Base-by-base conservation (phyloP, 805 yeast species). In the Metschnikowia hibisci region DNA sequence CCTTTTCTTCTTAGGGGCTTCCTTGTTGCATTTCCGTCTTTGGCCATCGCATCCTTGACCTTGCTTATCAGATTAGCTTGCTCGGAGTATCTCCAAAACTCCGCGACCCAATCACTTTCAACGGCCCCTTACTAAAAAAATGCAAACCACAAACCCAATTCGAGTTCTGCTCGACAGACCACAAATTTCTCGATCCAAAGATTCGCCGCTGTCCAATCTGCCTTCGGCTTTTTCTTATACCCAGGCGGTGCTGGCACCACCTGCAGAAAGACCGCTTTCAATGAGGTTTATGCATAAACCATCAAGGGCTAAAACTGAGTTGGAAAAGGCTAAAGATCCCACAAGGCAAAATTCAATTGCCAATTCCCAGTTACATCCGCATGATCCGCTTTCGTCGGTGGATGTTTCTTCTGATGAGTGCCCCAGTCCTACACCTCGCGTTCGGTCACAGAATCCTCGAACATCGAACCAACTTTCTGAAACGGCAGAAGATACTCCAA, bases 271-370 rank as follows among this genome's bases (percentile, higher is more conserved):
- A 11, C 62, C 67, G 10, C 55, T 60, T 18, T 64, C 70, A 4
- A 54, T 69, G 56, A 58, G 60, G 39, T 61, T 67, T 45, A 61
- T 69, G 48, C 73, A 69, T 47, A 67, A 63, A 44, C 75, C 75
- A 11, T 52, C 64, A 20, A 48, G 74, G 32, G 58, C 72, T 4
- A 46, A 48, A 8, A 63, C 57, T 34, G 55, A 62, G 40, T 58
- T 67, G 31, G 56, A 58, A 8, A 53, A 60, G 45, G 66, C 70
- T 1, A 46, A 52, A 32, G 50, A 50, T 25, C 62, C 61, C 9
- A 64, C 69, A 5, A 51, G 50, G 30, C 43, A 45, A 18, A 66
- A 66, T 52, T 56, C 62, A 36, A 27, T 57, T n/a, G 31, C 52
- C 30, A 64, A 63, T 46, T 40, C 62, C 10, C 40, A 37, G 12